Percentiles rank a stretch among this genome's conserved stretches.
Evolutionary conservation across 257 asterid genomes (phyloP).

Genomic region (Sherardia arvensis): DNA sequence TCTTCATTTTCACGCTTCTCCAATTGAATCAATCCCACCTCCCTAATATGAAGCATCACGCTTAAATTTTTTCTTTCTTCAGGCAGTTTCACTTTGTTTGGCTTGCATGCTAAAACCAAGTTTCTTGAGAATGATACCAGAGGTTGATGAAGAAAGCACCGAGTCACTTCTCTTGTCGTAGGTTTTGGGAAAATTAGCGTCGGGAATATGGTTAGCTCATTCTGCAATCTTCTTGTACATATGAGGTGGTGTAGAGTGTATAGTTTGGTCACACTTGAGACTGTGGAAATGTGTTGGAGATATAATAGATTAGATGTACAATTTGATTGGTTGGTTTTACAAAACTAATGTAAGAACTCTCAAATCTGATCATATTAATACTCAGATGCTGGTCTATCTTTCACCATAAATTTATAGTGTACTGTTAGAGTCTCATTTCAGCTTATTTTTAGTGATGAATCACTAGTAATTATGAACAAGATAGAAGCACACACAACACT

Average conservation of each 20-base stretch:
- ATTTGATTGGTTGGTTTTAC: no score
- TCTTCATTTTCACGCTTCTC: neutral
- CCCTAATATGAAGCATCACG: neutral
- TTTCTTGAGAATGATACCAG: conserved; percentile 21
- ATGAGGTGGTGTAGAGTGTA: neutral
- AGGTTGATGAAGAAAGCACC: conserved; percentile 30
- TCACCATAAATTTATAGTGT: no score
- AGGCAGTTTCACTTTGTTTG: conserved; percentile 52
- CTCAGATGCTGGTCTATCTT: no score
- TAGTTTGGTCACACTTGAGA: neutral
- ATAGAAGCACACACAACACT: no score
- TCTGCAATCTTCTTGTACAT: neutral
- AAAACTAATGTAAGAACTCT: no score
- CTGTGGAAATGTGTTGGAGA: neutral
- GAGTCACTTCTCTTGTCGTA: conserved; percentile 65
- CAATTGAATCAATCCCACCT: neutral
- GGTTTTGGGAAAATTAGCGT: neutral
- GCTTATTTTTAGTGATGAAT: no score
- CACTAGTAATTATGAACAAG: no score
- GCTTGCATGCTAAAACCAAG: conserved; percentile 52
- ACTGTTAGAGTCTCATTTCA: no score
- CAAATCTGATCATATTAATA: no score
- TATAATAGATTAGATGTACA: no score
- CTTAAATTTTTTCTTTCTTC: conserved; percentile 2
- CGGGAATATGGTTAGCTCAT: neutral